Conservation (phyloP, 176 grass and related monocot species). For the Bolboschoenus planiculmis region DNA sequence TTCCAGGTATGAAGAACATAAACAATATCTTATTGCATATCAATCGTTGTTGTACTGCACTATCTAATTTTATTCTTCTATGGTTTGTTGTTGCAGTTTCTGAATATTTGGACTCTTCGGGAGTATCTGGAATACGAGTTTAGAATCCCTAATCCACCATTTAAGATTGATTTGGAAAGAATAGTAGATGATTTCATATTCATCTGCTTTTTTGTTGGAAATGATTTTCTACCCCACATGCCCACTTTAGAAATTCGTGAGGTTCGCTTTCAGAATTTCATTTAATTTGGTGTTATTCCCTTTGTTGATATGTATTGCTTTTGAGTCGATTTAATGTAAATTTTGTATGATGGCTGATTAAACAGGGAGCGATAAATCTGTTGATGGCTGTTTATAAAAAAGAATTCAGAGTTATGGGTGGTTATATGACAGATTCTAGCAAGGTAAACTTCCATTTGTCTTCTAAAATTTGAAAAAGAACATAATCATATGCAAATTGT, state of each 20-base stretch:
- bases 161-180: constrained; percentile 82
- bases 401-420: constrained; percentile 73
- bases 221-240: constrained; percentile 99
- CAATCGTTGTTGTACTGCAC: not conserved
- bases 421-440: constrained; percentile 87
- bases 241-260: constrained; percentile 95
- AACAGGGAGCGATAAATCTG: constrained; percentile 95
- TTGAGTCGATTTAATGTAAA: not conserved
- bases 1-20: constrained; percentile 55
- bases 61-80: constrained; percentile 10
- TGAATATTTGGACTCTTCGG: constrained; percentile 97
- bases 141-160: constrained; percentile 76
- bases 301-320: constrained; percentile 1
- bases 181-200: constrained; percentile 99
- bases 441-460: constrained; percentile 48
- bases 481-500: not conserved
- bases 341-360: constrained; percentile 14
- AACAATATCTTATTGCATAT: not conserved
- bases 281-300: constrained; percentile 13
- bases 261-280: constrained; percentile 45
- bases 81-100: constrained; percentile 43
- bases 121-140: constrained; percentile 97
- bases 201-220: constrained; percentile 99
- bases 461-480: not conserved
- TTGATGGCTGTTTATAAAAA: constrained; percentile 97